phyloP scores from a whole-genome alignment of 192 early-diverging fungal genomes.

The Dissophora ornata region DNA sequence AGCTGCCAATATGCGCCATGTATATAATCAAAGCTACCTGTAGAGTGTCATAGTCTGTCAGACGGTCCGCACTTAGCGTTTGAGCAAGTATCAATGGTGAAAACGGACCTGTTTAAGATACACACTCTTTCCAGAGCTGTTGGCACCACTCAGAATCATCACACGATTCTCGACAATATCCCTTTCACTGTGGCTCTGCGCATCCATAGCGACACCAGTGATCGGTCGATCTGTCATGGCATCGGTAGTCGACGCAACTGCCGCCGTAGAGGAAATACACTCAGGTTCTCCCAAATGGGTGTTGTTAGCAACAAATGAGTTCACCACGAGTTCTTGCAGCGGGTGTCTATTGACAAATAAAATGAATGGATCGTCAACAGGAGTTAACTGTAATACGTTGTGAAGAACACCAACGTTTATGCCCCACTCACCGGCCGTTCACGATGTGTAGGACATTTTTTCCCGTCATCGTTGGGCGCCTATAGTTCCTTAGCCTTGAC shows the following conservation, averaged over 20 bases:
- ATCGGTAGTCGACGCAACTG: neutral
- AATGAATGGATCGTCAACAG: too few species aligned
- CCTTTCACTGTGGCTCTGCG: neutral
- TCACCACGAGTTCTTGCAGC: conserved; percentile 66
- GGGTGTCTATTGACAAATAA: conserved; percentile 67
- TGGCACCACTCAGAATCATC: conserved; percentile 84
- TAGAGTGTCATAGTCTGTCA: too few species aligned
- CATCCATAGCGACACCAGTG: neutral
- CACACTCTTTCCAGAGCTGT: conserved; percentile 86
- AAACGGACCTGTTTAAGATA: conserved; percentile 73
- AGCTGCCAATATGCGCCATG: conserved; percentile 93
- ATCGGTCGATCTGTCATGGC: too few species aligned
- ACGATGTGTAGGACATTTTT: conserved; percentile 67
- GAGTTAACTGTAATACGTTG: too few species aligned
- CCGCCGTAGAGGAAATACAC: neutral
- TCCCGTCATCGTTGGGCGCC: conserved; percentile 64
- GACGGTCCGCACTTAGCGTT: too few species aligned
- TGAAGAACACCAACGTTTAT: too few species aligned
- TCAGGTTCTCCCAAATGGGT: conserved; percentile 57
- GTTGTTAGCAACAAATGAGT: conserved; percentile 81
- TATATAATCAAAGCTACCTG: conserved; percentile 82
- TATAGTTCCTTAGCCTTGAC: conserved; percentile 66
- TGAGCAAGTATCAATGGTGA: too few species aligned
- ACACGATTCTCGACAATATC: conserved; percentile 40
- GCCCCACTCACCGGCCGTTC: conserved; percentile 70